Conservation (phyloP, 2,329 filamentous ascomycete genomes). For the Celoporthe dispersa region DNA sequence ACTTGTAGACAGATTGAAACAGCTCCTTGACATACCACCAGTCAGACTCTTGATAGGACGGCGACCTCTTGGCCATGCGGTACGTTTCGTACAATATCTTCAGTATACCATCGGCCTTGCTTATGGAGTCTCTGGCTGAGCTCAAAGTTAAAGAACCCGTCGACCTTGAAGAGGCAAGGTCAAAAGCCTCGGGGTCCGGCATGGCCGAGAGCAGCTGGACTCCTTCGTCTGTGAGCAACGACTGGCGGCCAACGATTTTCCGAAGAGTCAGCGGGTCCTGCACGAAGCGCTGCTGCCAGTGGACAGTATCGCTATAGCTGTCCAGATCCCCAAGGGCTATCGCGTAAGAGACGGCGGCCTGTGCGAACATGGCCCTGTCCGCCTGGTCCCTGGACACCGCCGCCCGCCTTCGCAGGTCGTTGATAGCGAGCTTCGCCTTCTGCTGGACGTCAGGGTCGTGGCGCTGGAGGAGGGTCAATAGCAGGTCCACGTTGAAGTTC, state of each 20-base stretch:
- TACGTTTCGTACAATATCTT: slow-evolving; percentile 20
- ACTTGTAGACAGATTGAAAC: neutral
- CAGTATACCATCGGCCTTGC: slow-evolving; percentile 15
- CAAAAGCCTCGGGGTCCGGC: neutral
- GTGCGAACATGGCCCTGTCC: slow-evolving; percentile 10
- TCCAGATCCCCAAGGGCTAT: slow-evolving; percentile 19
- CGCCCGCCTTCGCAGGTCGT: slow-evolving; percentile 19
- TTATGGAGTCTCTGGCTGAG: neutral
- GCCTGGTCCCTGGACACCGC: slow-evolving; percentile 13
- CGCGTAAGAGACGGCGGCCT: slow-evolving; percentile 13
- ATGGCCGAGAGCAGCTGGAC: slow-evolving; percentile 16
- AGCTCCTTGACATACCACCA: slow-evolving; percentile 11
- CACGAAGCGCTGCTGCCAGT: slow-evolving; percentile 26
- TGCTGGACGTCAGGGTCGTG: neutral
- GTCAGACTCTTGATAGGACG: slow-evolving; percentile 19
- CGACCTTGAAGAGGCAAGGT: neutral
- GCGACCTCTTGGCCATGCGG: slow-evolving; percentile 14
- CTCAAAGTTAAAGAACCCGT: neutral
- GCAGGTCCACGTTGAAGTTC: slow-evolving; percentile 24
- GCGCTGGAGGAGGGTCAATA: slow-evolving; percentile 14
- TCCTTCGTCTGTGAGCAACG: slow-evolving; percentile 1
- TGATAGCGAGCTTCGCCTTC: neutral
- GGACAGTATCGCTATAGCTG: slow-evolving; percentile 14
- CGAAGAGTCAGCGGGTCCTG: slow-evolving; percentile 10
- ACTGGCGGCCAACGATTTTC: neutral